Evolutionary conservation across 2,329 filamentous ascomycete species (phyloP).

Genomic region (Neopestalotiopsis clavispora): DNA sequence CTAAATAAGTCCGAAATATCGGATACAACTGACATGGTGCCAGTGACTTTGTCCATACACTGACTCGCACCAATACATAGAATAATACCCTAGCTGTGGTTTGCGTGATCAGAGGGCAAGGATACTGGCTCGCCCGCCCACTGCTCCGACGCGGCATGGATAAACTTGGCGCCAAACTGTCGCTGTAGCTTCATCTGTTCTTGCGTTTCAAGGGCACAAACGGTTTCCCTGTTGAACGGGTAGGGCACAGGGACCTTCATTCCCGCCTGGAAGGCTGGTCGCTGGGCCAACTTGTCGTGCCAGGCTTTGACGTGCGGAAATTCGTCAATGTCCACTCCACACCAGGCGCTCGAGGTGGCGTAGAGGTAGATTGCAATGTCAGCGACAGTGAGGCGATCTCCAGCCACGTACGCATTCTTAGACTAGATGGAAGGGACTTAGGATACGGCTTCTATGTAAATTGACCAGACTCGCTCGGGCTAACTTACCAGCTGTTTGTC

Average conservation of each 20-base stretch:
- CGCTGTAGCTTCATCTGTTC: background rate
- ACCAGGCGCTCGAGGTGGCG: constrained; percentile 20
- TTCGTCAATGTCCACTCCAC: constrained; percentile 20
- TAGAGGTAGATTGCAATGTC: constrained; percentile 22
- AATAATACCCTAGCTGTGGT: background rate
- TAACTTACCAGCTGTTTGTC: constrained; percentile 27
- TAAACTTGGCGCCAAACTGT: background rate
- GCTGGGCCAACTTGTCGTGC: constrained; percentile 18
- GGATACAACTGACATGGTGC: too few relatives aligned
- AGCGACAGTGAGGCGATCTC: constrained; percentile 21
- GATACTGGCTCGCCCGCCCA: background rate
- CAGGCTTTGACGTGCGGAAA: constrained; percentile 19
- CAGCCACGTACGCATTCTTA: background rate
- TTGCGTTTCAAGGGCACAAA: background rate
- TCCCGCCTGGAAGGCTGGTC: constrained; percentile 20
- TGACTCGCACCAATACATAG: background rate
- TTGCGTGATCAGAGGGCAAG: constrained; percentile 11
- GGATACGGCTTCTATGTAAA: background rate
- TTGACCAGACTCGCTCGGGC: background rate
- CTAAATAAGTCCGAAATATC: too few relatives aligned
- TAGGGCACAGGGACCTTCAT: constrained; percentile 13
- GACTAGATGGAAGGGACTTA: background rate
- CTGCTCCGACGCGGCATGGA: background rate
- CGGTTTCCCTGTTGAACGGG: constrained; percentile 7
- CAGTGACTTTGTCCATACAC: too few relatives aligned